phyloP scores from a whole-genome alignment of 2,329 filamentous ascomycete species.

The Microcyclospora pomicola region DNA sequence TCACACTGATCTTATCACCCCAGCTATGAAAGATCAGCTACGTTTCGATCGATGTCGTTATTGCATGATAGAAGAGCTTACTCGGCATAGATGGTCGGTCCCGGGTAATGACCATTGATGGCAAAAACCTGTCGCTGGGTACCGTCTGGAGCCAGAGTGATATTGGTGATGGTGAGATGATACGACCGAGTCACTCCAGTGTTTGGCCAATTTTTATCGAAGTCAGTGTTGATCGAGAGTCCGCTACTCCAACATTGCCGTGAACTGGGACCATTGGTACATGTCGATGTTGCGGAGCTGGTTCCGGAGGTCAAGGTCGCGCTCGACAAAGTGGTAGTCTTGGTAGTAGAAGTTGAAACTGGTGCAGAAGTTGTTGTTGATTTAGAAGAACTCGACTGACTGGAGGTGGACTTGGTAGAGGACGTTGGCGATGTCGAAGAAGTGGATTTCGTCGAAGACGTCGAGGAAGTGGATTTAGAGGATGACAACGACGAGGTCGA shows the following conservation, averaged over 20 bases:
- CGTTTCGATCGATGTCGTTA: neutral
- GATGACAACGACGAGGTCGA: constrained; percentile 6
- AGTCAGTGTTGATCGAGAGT: constrained; percentile 21
- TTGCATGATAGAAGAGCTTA: too few species aligned
- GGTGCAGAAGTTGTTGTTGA: constrained; percentile 5
- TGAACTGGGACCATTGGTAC: constrained; percentile 17
- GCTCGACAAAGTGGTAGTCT: too few species aligned
- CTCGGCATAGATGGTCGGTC: constrained; percentile 23
- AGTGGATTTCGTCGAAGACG: too few species aligned
- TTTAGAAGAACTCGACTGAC: neutral
- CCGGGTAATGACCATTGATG: constrained; percentile 51
- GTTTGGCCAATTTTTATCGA: constrained; percentile 20
- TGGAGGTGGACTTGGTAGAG: neutral
- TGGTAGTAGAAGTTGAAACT: too few species aligned
- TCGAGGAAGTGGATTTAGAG: constrained; percentile 2
- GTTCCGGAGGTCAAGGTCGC: too few species aligned
- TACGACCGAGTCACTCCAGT: constrained; percentile 25
- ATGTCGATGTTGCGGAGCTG: constrained; percentile 9
- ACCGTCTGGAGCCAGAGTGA: constrained; percentile 33
- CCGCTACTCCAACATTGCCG: constrained; percentile 17
- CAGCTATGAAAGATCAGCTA: constrained; percentile 4
- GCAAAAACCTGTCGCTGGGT: constrained; percentile 25
- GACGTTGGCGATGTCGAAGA: constrained; percentile 1
- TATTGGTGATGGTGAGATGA: constrained; percentile 30
- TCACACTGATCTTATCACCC: constrained; percentile 35